Base-by-base conservation (phyloP, 306 rosid genomes). In the Medicago arabica region DNA sequence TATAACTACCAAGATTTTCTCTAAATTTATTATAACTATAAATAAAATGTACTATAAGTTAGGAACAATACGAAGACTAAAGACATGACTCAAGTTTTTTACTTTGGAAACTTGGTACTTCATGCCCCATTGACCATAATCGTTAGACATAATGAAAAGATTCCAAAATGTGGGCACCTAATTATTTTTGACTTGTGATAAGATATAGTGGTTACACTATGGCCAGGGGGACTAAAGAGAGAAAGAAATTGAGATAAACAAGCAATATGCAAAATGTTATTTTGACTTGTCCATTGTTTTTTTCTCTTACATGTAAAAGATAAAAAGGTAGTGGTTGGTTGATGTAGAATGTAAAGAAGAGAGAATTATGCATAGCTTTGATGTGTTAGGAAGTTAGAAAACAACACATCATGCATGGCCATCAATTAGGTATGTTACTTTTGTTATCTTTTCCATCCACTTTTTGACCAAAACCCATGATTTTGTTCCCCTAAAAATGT, bases 401-500 rank as follows among this genome's bases (percentile, higher is more conserved):
- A 85, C 84, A 85, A 85, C 82, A 85, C 75, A 34, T 69, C 82
- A 81, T 75, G 67, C 64, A 78, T 78, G 13, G 50, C 58, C 46
- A 80, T 76, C 77, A 85, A 62, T 47, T 79, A 82, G 86, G 84
- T 73, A 72, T 62, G 71, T 67, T 21, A 53, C 59, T 63, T 23
- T 61, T 64, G 49, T 9, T 58, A 59, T 31, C 85, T 80, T 85
- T 79, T 61, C 25, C 75, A 34, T 62, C 63, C 6, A 76, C 86
- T 85, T 85, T 85, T 80, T 85, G 89, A 85, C 89, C 89, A 76
- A 80, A 73, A 69, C 38, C 69, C 76, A 82, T 85, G 73, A 81
- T 81, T 75, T 70, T 75, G 81, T 75, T 78, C 58, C 76, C 66
- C 73, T 16, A 0, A 69, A 66, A 55, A 54, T 46, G 14, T 38